Base-by-base conservation (phyloP, 2,329 filamentous ascomycete species). In the Nemania bipapillata region DNA sequence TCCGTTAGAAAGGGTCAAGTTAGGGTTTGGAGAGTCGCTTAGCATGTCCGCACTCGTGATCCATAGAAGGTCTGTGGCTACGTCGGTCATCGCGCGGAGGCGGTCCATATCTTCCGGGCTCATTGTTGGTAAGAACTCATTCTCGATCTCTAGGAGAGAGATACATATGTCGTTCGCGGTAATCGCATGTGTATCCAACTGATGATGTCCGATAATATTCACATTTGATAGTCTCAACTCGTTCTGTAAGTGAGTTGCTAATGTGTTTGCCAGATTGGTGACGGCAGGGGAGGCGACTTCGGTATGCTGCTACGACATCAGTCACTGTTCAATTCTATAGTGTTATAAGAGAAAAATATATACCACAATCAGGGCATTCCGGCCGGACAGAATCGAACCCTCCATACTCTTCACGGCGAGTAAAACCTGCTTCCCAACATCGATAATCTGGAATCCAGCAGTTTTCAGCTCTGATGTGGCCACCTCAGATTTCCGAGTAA, bases 21-120 rank as follows among this genome's bases (percentile, higher is more conserved):
- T 47, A 0, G 71, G 70, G n/a, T 70, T 47, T 1, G 68, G 60
- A 22, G 20, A 2, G 2, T 24, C 15, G 9, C 54, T 61, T 26
- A 72, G 26, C 57, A 71, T 70, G n/a, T 59, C 35, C 4, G 68
- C 68, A 0, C 72, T 66, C 0, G 70, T 71, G 2, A 73, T 0
- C 72, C 70, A 73, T 15, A 73, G 3, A 0, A 72, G 11, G 15
- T 53, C 35, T 0, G 42, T 63, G 4, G 42, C 63, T 0, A 2
- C 22, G 26, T 71, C 32, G 2, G 70, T 72, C 11, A 37, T n/a
- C 4, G 8, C 28, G 28, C 45, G 66, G 1, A 72, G 32, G 5
- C 4, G 5, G 8, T 65, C 42, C 62, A 65, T 60, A 1, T 56
- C 65, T 9, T 58, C 1, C 2, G 40, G 52, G 8, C 12, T 17